Percentiles rank a stretch among this genome's conserved stretches.
phyloP scores from a whole-genome alignment of 805 yeast species.

The Pichia manshurica region DNA sequence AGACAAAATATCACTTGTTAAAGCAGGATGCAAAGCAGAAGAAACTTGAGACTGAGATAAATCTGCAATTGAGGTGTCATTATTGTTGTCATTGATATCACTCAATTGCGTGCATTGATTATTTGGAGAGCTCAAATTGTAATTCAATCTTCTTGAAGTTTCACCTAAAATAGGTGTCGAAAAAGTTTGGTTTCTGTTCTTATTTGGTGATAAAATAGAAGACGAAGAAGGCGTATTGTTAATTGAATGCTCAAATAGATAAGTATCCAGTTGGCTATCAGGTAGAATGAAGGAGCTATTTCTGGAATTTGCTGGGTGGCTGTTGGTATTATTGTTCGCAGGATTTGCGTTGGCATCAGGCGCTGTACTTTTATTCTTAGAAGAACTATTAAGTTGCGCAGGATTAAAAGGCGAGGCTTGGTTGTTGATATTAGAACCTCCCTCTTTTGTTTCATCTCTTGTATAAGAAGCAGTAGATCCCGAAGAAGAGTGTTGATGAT shows the following conservation, averaged over 20 bases:
- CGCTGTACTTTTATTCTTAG: too few relatives aligned
- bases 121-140: slow-evolving; percentile 20
- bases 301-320: neutral
- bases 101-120: slow-evolving; percentile 8
- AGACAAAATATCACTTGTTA: slow-evolving; percentile 24
- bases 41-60: slow-evolving; percentile 4
- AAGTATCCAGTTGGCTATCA: slow-evolving; percentile 7
- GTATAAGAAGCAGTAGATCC: slow-evolving; percentile 7
- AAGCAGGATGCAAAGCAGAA: slow-evolving; percentile 24
- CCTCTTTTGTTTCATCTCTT: slow-evolving; percentile 2
- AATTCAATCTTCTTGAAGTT: slow-evolving; percentile 38
- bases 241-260: slow-evolving; percentile 11
- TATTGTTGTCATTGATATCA: neutral
- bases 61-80: neutral
- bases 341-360: neutral
- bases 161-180: slow-evolving; percentile 30
- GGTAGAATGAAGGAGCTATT: slow-evolving; percentile 11
- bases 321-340: slow-evolving; percentile 3
- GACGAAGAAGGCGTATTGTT: slow-evolving; percentile 9
- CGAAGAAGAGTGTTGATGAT: slow-evolving; percentile 11
- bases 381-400: neutral
- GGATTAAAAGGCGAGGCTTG: slow-evolving; percentile 9
- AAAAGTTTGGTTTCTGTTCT: slow-evolving; percentile 12
- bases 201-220: slow-evolving; percentile 12
- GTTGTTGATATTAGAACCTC: neutral